These are phyloP conservation scores for Cystofilobasidium capitatum DNA, from an alignment of 768 basidiomycete genomes.

Conservation along the genomic window DNA sequence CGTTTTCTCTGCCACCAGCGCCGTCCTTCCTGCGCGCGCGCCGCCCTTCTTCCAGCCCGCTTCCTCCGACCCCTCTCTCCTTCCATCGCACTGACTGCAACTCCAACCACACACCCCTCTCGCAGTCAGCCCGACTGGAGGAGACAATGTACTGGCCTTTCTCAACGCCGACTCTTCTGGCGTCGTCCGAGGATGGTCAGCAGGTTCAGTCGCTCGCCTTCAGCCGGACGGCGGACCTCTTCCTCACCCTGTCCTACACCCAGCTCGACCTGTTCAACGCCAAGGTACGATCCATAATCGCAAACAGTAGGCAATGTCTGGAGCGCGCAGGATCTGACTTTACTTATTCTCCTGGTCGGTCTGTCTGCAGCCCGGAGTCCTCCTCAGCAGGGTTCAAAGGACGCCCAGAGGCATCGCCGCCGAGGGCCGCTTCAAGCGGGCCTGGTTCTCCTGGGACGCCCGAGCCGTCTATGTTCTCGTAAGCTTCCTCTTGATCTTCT, in stretches of 20 bases:
- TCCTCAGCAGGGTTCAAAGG: constrained; percentile 58
- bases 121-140: too few species aligned
- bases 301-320: background rate
- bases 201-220: background rate
- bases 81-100: background rate
- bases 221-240: background rate
- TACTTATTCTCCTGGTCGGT: background rate
- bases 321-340: background rate
- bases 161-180: background rate
- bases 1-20: too few species aligned
- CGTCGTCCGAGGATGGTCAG: background rate
- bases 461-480: constrained; percentile 71
- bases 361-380: constrained; percentile 37
- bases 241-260: constrained; percentile 1
- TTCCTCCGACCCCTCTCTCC: background rate
- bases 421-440: constrained; percentile 69
- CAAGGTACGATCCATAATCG: background rate
- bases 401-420: constrained; percentile 65
- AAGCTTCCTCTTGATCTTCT: constrained; percentile 31
- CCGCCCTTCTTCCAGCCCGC: too few species aligned
- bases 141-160: background rate
- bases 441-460: constrained; percentile 76
- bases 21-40: too few species aligned
- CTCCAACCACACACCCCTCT: too few species aligned
- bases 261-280: constrained; percentile 2